Conservation (phyloP, 345 rosid genomes). For the Punica granatum region DNA sequence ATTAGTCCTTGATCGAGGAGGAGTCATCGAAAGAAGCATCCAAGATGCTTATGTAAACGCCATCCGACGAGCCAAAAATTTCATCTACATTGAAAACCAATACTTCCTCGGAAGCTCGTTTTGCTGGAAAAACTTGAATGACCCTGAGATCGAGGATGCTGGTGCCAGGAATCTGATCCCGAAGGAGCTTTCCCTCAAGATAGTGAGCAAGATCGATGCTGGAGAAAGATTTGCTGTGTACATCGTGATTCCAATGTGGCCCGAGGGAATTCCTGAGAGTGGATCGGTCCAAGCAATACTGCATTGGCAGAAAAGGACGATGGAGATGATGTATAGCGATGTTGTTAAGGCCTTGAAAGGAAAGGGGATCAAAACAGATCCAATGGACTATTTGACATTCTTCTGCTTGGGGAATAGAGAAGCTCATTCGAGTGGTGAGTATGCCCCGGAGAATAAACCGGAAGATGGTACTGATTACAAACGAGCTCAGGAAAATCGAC, state of each 20-base stretch:
- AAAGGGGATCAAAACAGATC: constrained; percentile 31
- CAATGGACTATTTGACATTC: constrained; percentile 40
- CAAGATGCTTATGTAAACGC: constrained; percentile 45
- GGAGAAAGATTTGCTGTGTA: constrained; percentile 43
- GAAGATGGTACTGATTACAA: constrained; percentile 27
- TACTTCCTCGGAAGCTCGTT: constrained; percentile 43
- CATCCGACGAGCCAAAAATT: constrained; percentile 37
- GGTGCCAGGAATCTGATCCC: constrained; percentile 40
- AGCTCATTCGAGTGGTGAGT: constrained; percentile 19
- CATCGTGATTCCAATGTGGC: constrained; percentile 54
- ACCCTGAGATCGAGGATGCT: constrained; percentile 18
- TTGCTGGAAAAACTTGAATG: constrained; percentile 22
- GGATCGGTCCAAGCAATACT: constrained; percentile 43
- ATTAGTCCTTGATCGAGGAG: constrained; percentile 27
- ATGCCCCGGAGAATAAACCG: constrained; percentile 27
- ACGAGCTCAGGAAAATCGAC: constrained; percentile 40
- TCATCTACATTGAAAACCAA: constrained; percentile 44
- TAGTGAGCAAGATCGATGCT: constrained; percentile 31
- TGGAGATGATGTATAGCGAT: constrained; percentile 50
- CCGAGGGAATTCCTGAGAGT: constrained; percentile 47
- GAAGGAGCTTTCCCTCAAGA: constrained; percentile 41
- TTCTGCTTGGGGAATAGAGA: constrained; percentile 50
- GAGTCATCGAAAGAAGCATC: constrained; percentile 34
- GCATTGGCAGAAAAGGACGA: constrained; percentile 43
- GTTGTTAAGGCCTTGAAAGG: constrained; percentile 26